These are phyloP conservation scores for Physcomitrellopsis africana DNA, from an alignment of 225 moss, liverwort and hornwort genomes.

Conservation along the genomic window DNA sequence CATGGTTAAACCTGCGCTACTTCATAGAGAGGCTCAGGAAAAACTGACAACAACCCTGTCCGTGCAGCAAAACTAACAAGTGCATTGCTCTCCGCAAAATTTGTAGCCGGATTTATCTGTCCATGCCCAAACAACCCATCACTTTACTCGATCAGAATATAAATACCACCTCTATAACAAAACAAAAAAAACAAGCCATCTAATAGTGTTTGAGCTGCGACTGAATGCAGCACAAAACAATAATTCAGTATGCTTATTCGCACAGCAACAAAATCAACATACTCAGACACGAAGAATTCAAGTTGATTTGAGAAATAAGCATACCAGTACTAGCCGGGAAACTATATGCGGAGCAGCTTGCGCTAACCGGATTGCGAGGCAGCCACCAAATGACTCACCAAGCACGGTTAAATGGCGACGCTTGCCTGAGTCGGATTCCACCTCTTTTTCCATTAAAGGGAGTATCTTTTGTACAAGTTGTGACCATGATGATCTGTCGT, in stretches of 20 bases:
- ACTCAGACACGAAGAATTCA: not conserved
- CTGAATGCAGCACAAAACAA: too few species aligned
- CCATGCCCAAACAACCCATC: slow-evolving; percentile 11
- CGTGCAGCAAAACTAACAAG: slow-evolving; percentile 69
- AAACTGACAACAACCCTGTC: slow-evolving; percentile 72
- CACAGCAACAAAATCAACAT: not conserved
- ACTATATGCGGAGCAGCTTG: slow-evolving; percentile 71
- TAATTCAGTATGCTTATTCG: not conserved
- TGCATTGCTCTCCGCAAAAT: slow-evolving; percentile 58
- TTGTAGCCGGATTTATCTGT: slow-evolving; percentile 91
- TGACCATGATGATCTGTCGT: slow-evolving; percentile 84
- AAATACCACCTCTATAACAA: not conserved
- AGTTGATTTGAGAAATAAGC: too few species aligned
- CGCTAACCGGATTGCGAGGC: slow-evolving; percentile 83
- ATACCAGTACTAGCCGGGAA: slow-evolving; percentile 80
- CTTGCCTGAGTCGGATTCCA: slow-evolving; percentile 38
- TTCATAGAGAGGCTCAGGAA: slow-evolving; percentile 67
- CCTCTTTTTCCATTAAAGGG: slow-evolving; percentile 64
- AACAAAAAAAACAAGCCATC: not conserved
- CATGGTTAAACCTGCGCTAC: slow-evolving; percentile 66
- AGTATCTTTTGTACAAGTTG: slow-evolving; percentile 65
- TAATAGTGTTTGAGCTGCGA: too few species aligned
- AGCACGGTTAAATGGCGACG: slow-evolving; percentile 70
- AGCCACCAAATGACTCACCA: slow-evolving; percentile 92
- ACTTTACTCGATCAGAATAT: slow-evolving; percentile 1